Percentiles rank a stretch among this genome's conserved stretches.
Conservation (phyloP, 164 flowering plant species). For the Buxus sempervirens region DNA sequence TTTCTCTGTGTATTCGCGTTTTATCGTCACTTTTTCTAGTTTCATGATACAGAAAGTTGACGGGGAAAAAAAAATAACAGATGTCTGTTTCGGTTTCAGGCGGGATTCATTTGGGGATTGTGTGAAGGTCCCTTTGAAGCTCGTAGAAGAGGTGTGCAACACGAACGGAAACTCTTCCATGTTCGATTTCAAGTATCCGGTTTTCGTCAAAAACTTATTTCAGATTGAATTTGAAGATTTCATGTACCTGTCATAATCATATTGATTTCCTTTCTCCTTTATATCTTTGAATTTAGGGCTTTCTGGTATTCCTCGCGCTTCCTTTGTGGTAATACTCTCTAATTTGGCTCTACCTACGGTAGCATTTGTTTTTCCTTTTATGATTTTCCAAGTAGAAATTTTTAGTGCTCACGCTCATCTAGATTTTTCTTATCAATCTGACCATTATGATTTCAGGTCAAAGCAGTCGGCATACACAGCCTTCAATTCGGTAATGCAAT, state of each 20-base stretch:
- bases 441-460: constrained; percentile 47
- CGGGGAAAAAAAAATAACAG: neutral
- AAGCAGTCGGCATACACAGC: constrained; percentile 40
- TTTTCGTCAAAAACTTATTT: neutral
- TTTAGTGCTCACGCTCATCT: neutral
- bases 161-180: neutral
- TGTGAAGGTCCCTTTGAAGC: constrained; percentile 58
- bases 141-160: constrained; percentile 39
- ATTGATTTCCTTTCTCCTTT: neutral
- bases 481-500: constrained; percentile 58
- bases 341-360: neutral
- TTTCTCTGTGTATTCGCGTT: neutral
- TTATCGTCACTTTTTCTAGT: neutral
- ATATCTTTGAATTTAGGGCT: constrained; percentile 36
- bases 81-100: constrained; percentile 35
- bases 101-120: constrained; percentile 71
- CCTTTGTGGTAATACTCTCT: constrained; percentile 42
- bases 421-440: constrained; percentile 1
- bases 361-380: too few species aligned
- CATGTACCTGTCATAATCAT: too few species aligned
- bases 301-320: constrained; percentile 42
- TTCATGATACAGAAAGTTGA: too few species aligned
- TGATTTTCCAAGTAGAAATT: too few species aligned
- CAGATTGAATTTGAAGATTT: too few species aligned
- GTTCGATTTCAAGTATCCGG: neutral